A percentile compares a stretch with the other conserved stretches of the same genome.
These are phyloP conservation scores for Neurospora cerealis DNA, from an alignment of 495 filamentous ascomycete genomes.

Conservation along the genomic window DNA sequence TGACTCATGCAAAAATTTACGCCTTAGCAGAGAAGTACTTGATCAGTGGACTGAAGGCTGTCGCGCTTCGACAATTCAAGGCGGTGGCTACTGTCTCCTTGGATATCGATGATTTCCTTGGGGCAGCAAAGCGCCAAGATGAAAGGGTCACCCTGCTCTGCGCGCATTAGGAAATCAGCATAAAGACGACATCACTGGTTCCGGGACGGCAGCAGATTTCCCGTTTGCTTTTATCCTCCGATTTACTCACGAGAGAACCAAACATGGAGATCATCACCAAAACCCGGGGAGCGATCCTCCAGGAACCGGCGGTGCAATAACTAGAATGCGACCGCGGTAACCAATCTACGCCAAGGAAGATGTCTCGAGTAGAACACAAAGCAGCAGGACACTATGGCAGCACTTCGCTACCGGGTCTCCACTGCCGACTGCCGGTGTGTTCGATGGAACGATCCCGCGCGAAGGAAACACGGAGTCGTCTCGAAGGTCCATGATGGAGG, in stretches of 20 bases:
- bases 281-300: neutral
- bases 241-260: neutral
- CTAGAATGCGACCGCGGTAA: neutral
- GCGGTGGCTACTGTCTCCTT: no score
- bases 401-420: neutral
- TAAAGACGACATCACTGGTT: neutral
- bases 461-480: neutral
- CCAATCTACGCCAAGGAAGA: neutral
- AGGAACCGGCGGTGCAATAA: neutral
- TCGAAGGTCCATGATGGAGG: neutral
- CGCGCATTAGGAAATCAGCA: neutral
- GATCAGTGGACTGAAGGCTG: no score
- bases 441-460: neutral
- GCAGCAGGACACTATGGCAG: neutral
- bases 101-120: no score
- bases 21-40: no score
- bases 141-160: neutral
- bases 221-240: neutral
- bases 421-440: neutral
- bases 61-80: no score
- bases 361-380: neutral
- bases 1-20: no score
- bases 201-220: neutral
- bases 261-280: neutral
- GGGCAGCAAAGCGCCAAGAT: neutral